Conservation (phyloP, 2,329 filamentous ascomycete species). For the Anisogramma anomala region DNA sequence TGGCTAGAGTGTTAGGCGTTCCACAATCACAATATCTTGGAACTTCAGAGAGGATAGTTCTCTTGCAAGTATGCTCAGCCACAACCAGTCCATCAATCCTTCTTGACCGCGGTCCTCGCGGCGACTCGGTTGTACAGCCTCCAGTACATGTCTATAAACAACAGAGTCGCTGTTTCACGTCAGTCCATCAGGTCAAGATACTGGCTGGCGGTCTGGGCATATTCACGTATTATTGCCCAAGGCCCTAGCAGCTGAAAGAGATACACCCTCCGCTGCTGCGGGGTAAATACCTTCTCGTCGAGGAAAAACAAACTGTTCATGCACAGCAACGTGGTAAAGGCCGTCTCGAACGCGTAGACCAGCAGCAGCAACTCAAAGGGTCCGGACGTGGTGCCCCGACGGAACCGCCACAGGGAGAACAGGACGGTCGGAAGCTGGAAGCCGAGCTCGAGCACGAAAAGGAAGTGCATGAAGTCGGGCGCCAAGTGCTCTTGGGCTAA, state of each 20-base stretch:
- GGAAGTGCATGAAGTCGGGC: slow-evolving; percentile 39
- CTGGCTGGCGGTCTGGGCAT: background rate
- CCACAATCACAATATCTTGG: no score
- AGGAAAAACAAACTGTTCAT: slow-evolving; percentile 38
- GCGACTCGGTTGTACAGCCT: slow-evolving; percentile 36
- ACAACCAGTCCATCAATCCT: slow-evolving; percentile 27
- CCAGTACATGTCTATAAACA: slow-evolving; percentile 43
- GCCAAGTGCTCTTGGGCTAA: slow-evolving; percentile 31
- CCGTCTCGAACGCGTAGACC: slow-evolving; percentile 39
- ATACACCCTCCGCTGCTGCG: slow-evolving; percentile 33
- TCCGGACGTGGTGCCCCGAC: slow-evolving; percentile 24
- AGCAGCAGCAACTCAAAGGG: slow-evolving; percentile 38
- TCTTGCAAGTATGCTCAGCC: no score
- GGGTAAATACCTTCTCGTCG: slow-evolving; percentile 33
- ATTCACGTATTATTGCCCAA: slow-evolving; percentile 43
- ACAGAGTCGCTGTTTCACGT: slow-evolving; percentile 30
- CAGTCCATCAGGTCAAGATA: background rate
- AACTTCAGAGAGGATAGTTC: no score
- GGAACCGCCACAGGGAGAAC: slow-evolving; percentile 35
- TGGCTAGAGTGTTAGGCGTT: no score
- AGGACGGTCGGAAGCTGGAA: slow-evolving; percentile 39
- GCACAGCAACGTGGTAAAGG: slow-evolving; percentile 40
- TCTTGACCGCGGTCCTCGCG: slow-evolving; percentile 25
- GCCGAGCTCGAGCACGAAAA: slow-evolving; percentile 37
- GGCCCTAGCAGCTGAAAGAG: slow-evolving; percentile 39